These are phyloP conservation scores for Paecilomyces niveus DNA, from an alignment of 2,329 filamentous ascomycete species.

Conservation along the genomic window DNA sequence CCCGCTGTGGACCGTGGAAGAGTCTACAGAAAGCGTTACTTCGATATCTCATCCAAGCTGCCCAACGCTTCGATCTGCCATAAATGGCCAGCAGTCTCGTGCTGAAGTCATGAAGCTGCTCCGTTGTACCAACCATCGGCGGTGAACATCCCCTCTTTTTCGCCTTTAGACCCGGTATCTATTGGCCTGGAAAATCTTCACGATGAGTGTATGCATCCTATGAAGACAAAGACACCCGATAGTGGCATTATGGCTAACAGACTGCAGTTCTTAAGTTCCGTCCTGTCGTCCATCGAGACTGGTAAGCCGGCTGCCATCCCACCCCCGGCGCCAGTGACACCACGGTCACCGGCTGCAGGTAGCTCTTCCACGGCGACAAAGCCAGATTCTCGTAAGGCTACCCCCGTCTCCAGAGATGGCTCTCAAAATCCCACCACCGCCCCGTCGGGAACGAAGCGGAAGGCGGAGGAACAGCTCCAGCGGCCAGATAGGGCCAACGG, in stretches of 20 bases:
- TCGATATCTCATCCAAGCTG: neutral
- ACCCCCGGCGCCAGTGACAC: constrained; percentile 9
- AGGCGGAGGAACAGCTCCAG: constrained; percentile 34
- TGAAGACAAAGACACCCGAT: neutral
- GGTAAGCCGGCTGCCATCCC: constrained; percentile 26
- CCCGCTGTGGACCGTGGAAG: neutral
- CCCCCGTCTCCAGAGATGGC: constrained; percentile 1
- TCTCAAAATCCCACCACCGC: constrained; percentile 9
- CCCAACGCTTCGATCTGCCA: constrained; percentile 3
- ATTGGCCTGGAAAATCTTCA: constrained; percentile 5
- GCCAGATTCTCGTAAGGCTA: constrained; percentile 15
- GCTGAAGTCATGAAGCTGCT: constrained; percentile 34
- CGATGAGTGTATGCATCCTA: constrained; percentile 32
- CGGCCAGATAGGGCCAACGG: constrained; percentile 19
- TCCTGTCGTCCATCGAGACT: constrained; percentile 44
- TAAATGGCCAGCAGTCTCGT: constrained; percentile 14
- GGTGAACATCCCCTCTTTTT: constrained; percentile 22
- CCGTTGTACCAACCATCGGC: constrained; percentile 30
- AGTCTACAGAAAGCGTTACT: neutral
- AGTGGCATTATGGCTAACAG: constrained; percentile 13
- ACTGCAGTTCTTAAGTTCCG: constrained; percentile 43
- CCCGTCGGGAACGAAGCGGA: constrained; percentile 31
- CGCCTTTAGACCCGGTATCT: constrained; percentile 2
- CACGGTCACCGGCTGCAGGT: constrained; percentile 17
- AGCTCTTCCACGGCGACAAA: constrained; percentile 15